A percentile compares a stretch with the other conserved stretches of the same genome.
phyloP scores from a whole-genome alignment of 148 eudicot genomes.

The Fagopyrum homotropicum region DNA sequence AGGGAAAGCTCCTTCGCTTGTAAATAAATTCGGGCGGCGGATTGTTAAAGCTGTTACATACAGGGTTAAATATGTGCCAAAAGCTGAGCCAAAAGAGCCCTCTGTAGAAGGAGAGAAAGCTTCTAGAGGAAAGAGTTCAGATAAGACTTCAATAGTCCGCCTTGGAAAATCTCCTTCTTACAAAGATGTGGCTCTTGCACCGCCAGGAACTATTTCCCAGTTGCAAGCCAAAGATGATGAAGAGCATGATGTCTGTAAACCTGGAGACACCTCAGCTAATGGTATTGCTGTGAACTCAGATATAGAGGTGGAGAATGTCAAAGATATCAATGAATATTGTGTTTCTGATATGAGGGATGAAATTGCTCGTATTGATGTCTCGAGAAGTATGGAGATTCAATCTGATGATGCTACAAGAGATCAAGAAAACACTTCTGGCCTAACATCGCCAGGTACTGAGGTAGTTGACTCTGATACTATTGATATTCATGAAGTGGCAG shows the following conservation, averaged over 20 bases:
- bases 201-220: constrained; percentile 82
- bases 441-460: constrained; percentile 22
- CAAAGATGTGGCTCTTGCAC: constrained; percentile 97
- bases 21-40: constrained; percentile 73
- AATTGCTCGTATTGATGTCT: too few relatives aligned
- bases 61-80: constrained; percentile 79
- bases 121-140: constrained; percentile 31
- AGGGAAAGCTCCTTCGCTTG: constrained; percentile 39
- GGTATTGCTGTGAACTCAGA: constrained; percentile 19
- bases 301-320: constrained; percentile 23
- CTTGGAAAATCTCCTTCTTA: constrained; percentile 96
- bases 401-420: constrained; percentile 24
- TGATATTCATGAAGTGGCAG: constrained; percentile 44
- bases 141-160: constrained; percentile 67
- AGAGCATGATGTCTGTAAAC: constrained; percentile 25
- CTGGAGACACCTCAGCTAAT: constrained; percentile 22
- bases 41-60: constrained; percentile 67
- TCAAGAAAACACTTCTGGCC: constrained; percentile 20
- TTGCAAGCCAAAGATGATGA: constrained; percentile 39
- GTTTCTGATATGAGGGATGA: constrained; percentile 11
- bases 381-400: constrained; percentile 23
- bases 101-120: constrained; percentile 32
- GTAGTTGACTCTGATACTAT: constrained; percentile 30
- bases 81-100: constrained; percentile 33
- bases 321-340: constrained; percentile 28